Percentiles rank a stretch among this genome's conserved stretches.
phyloP scores from a whole-genome alignment of 345 rosid genomes.

The Brassica juncea region DNA sequence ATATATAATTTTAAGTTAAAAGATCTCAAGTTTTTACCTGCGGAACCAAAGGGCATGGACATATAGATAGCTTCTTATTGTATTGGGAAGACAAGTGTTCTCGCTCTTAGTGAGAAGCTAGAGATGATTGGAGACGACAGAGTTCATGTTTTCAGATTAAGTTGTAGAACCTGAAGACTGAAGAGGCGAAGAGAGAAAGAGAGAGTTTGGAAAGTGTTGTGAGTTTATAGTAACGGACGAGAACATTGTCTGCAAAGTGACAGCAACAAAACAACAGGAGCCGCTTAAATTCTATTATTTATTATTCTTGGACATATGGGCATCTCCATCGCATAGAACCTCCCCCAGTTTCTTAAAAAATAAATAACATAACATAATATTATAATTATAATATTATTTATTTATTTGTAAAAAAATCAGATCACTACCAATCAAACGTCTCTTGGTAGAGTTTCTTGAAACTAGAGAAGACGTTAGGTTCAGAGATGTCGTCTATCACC shows the following conservation, averaged over 20 bases:
- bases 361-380: too few species aligned
- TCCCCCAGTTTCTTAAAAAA: too few species aligned
- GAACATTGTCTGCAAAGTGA: not conserved
- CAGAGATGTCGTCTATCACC: too few species aligned
- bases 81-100: slow-evolving; percentile 23
- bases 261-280: slow-evolving; percentile 10
- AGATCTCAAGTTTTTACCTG: slow-evolving; percentile 20
- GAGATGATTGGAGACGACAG: slow-evolving; percentile 19
- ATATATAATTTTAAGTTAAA: not conserved
- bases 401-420: too few species aligned
- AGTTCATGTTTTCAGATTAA: slow-evolving; percentile 22
- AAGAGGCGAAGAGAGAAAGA: slow-evolving; percentile 1
- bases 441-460: too few species aligned
- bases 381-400: too few species aligned
- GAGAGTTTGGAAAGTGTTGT: not conserved
- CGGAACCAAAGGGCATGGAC: slow-evolving; percentile 19
- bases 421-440: too few species aligned
- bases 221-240: slow-evolving; percentile 5
- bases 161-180: not conserved
- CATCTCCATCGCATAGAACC: too few species aligned
- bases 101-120: slow-evolving; percentile 13
- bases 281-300: not conserved
- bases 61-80: slow-evolving; percentile 16
- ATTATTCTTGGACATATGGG: too few species aligned
- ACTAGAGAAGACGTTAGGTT: too few species aligned